Conservation (phyloP, 2,329 filamentous ascomycete species). For the Calonectria hongkongensis region DNA sequence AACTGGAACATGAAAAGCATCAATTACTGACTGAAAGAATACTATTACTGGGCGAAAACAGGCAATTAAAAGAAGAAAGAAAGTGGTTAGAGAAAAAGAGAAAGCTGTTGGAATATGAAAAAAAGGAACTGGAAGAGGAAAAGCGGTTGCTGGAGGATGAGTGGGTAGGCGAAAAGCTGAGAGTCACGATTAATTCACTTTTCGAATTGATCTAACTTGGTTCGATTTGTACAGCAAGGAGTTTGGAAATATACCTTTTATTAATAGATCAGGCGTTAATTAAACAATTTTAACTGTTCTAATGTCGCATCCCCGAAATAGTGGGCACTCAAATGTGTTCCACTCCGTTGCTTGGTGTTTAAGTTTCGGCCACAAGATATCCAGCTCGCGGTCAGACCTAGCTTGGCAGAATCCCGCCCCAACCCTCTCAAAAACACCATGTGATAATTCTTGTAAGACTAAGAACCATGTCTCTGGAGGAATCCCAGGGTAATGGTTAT, state of each 20-base stretch:
- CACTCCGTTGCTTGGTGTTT: neutral
- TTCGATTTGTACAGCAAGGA: too few species aligned
- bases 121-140: neutral
- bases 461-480: constrained; percentile 20
- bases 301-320: neutral
- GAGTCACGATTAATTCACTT: constrained; percentile 6
- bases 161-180: constrained; percentile 1
- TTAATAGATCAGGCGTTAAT: neutral
- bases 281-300: neutral
- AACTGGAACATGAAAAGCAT: neutral
- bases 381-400: constrained; percentile 12
- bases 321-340: neutral
- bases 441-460: neutral
- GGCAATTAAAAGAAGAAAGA: neutral
- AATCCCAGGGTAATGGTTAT: constrained; percentile 1
- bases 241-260: too few species aligned
- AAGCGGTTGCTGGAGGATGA: neutral
- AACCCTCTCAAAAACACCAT: constrained; percentile 5
- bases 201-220: neutral
- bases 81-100: neutral
- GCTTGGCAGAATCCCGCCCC: constrained; percentile 9
- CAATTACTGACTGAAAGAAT: neutral
- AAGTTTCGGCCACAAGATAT: neutral
- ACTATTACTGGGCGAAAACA: neutral
- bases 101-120: neutral